Evolutionary conservation across 352 stramenopile genomes (phyloP).

Genomic region (Blastocystis hominis): DNA sequence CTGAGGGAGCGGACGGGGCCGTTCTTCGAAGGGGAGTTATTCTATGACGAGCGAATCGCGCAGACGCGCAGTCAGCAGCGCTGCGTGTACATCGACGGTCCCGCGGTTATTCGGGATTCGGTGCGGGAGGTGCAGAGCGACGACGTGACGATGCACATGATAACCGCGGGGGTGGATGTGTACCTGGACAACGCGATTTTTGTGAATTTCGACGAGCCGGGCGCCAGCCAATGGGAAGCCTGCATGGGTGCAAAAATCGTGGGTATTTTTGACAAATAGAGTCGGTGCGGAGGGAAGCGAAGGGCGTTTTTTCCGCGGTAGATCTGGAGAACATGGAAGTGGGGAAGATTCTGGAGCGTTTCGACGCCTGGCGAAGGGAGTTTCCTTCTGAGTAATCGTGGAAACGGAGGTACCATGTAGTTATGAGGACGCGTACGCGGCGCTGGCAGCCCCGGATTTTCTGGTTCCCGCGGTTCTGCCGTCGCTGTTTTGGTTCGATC

Average conservation of each 20-base stretch:
- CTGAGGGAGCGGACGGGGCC: neutral
- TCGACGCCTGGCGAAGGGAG: neutral
- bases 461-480: neutral
- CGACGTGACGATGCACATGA: neutral
- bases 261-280: neutral
- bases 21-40: neutral
- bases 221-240: neutral
- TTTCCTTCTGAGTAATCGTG: neutral
- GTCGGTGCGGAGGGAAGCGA: neutral
- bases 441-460: neutral
- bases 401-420: neutral
- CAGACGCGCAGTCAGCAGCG: conserved; percentile 12
- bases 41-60: neutral
- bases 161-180: neutral
- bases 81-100: conserved; percentile 19
- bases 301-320: neutral
- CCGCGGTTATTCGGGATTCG: neutral
- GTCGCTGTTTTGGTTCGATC: conserved; percentile 5
- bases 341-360: neutral
- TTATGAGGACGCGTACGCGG: neutral
- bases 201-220: neutral
- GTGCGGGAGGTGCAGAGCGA: neutral
- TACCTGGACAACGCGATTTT: conserved; percentile 33
- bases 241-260: too few species aligned
- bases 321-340: neutral